Conservation (phyloP, 495 filamentous ascomycete species). For the Oleoguttula mirabilis region DNA sequence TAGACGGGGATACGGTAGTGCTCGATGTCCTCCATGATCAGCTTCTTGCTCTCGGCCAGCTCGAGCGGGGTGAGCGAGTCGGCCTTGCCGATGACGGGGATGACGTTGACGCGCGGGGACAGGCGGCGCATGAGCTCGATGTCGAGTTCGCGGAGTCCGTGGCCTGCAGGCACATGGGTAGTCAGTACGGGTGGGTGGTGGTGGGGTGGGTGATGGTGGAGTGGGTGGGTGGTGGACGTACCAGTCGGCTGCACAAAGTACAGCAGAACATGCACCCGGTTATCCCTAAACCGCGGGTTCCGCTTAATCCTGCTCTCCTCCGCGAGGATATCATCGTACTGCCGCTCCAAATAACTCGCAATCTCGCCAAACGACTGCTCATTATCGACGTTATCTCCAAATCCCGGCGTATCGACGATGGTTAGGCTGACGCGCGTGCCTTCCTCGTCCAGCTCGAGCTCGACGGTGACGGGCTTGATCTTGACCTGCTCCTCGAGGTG, state of each 20-base stretch:
- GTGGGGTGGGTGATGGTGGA: constrained; percentile 20
- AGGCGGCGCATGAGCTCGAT: constrained; percentile 99
- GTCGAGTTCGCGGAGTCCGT: constrained; percentile 88
- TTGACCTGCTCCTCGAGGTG: constrained; percentile 92
- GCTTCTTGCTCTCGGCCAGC: constrained; percentile 96
- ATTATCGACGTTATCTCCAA: constrained; percentile 98
- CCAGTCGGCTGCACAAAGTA: constrained; percentile 99
- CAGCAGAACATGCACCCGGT: constrained; percentile 91
- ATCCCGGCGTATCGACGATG: constrained; percentile 96
- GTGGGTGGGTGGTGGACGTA: constrained; percentile 32
- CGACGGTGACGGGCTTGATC: constrained; percentile 98
- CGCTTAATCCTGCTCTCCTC: constrained; percentile 99
- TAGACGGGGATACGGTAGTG: constrained; percentile 99
- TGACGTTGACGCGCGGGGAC: constrained; percentile 95
- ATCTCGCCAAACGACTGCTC: constrained; percentile 97
- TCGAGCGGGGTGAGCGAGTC: constrained; percentile 94
- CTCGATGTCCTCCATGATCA: constrained; percentile 99
- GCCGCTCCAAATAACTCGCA: constrained; percentile 90
- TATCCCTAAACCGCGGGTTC: constrained; percentile 98
- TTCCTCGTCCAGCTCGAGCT: constrained; percentile 94
- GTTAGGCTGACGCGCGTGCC: constrained; percentile 95
- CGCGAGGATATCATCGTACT: constrained; percentile 98
- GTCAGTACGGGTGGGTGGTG: constrained; percentile 5
- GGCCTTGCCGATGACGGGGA: constrained; percentile 96
- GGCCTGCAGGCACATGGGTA: neutral